Base-by-base conservation (phyloP, 108 stramenopile species). In the Thalassiosira profunda region DNA sequence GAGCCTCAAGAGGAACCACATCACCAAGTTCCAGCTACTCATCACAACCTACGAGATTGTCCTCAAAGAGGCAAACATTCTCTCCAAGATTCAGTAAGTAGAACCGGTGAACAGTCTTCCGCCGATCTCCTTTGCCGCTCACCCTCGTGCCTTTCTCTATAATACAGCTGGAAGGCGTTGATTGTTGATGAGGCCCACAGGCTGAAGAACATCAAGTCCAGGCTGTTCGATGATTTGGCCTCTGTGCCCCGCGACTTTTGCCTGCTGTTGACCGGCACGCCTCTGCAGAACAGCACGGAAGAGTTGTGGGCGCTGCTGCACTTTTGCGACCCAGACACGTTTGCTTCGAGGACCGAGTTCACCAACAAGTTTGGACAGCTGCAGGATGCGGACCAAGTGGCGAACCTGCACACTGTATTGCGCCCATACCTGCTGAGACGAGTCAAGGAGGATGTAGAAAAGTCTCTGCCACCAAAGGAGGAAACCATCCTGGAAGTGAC, bases 371-470 rank as follows among this genome's bases (percentile, higher is more conserved):
- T 87, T 61, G 96, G 91, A 2, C 84, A 97, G 44, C 69, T 97
- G 47, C 82, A 74, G 28, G 89, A 92, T 68, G 85, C 93, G 4
- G 66, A 84, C 17, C 96, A 98, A 72, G 96, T 98, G 4, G 89
- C 84, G 17, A 85, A 92, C 37, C 90, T 99, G 2, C 97, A 98
- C 61, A 79, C 84, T 36, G 53, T 96, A 5, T 81, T 99, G 43
- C 90, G 91, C 69, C 97, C 99, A 17, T 97, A 94, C 66, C 77
- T 99, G 20, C 86, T 99, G 25, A 88, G 98, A 26, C 93, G 99
- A 15, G 92, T 98, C 14, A 99, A 98, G 72, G 99, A 98, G 58
- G 97, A 99, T 49, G 99, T 99, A 1, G 98, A 97, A 63, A 98
- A 97, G 66, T 74, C 89, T 3, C 73, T 99, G 25, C 99, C 98